These are phyloP conservation scores for Leptographium radiaticola DNA, from an alignment of 2,329 filamentous ascomycete genomes.

Conservation along the genomic window DNA sequence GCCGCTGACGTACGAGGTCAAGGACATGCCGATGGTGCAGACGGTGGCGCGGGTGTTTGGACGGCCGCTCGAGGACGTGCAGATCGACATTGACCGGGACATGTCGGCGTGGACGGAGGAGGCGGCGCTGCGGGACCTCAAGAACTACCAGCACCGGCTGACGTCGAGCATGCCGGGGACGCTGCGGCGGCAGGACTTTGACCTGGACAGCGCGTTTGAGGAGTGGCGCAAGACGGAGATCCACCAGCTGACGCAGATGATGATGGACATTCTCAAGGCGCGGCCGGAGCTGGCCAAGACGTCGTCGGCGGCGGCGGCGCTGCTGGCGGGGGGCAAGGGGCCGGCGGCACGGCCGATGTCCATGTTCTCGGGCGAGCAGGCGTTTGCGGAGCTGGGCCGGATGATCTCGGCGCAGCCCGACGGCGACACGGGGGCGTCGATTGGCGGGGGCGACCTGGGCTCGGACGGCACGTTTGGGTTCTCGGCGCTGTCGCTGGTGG, in stretches of 20 bases:
- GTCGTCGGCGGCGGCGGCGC: conserved; percentile 29
- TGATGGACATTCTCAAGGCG: conserved; percentile 76
- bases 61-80: conserved; percentile 63
- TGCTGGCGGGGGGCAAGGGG: conserved; percentile 36
- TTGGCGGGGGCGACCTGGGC: conserved; percentile 22
- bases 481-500: conserved; percentile 49
- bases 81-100: conserved; percentile 75
- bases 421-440: neutral
- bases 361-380: conserved; percentile 32
- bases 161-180: conserved; percentile 69
- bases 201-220: conserved; percentile 75
- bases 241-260: conserved; percentile 81
- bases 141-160: conserved; percentile 81
- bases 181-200: conserved; percentile 74
- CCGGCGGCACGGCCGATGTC: conserved; percentile 42
- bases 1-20: conserved; percentile 81
- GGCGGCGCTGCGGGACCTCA: conserved; percentile 79
- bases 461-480: conserved; percentile 59
- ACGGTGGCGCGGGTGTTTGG: conserved; percentile 79
- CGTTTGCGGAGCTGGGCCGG: conserved; percentile 39
- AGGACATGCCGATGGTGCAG: conserved; percentile 91
- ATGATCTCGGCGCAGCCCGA: conserved; percentile 32
- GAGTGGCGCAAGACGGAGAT: conserved; percentile 85
- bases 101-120: conserved; percentile 80
- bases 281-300: conserved; percentile 76